phyloP scores from a whole-genome alignment of 23 red algal species.

The Agarophyton chilense region DNA sequence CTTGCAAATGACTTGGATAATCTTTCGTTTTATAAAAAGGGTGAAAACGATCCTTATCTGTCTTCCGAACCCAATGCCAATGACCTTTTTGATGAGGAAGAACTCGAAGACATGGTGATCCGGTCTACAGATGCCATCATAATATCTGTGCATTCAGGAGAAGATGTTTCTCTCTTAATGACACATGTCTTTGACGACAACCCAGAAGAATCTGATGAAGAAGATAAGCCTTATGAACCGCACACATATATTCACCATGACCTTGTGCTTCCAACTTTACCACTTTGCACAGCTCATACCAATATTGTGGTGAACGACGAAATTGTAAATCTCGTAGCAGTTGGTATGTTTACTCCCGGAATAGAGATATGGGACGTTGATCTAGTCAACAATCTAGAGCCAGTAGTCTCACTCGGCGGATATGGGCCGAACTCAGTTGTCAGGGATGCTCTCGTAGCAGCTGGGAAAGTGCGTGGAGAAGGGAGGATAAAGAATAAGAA shows the following conservation, averaged over 20 bases:
- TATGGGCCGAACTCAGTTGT: constrained; percentile 17
- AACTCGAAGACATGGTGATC: constrained; percentile 75
- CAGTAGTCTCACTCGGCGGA: constrained; percentile 79
- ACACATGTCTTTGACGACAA: constrained; percentile 73
- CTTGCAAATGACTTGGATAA: constrained; percentile 71
- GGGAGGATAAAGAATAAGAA: constrained; percentile 42
- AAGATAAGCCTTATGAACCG: constrained; percentile 48
- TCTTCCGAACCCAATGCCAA: constrained; percentile 35
- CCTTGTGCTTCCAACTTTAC: constrained; percentile 83
- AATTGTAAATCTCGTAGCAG: constrained; percentile 66
- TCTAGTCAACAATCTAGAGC: constrained; percentile 79
- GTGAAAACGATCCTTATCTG: constrained; percentile 67
- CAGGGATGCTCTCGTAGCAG: constrained; percentile 2
- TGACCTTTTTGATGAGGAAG: constrained; percentile 75
- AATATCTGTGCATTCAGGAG: constrained; percentile 56
- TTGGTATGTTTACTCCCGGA: constrained; percentile 87
- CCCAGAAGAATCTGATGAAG: constrained; percentile 45
- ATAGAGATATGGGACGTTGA: constrained; percentile 96
- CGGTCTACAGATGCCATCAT: constrained; percentile 74
- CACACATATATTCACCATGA: constrained; percentile 98
- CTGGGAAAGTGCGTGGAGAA: not conserved
- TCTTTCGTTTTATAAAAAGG: constrained; percentile 58
- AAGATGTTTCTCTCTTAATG: constrained; percentile 75
- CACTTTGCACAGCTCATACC: constrained; percentile 82
- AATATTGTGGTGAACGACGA: constrained; percentile 5